Base-by-base conservation (phyloP, 805 yeast genomes). In the Naumovozyma castellii region DNA sequence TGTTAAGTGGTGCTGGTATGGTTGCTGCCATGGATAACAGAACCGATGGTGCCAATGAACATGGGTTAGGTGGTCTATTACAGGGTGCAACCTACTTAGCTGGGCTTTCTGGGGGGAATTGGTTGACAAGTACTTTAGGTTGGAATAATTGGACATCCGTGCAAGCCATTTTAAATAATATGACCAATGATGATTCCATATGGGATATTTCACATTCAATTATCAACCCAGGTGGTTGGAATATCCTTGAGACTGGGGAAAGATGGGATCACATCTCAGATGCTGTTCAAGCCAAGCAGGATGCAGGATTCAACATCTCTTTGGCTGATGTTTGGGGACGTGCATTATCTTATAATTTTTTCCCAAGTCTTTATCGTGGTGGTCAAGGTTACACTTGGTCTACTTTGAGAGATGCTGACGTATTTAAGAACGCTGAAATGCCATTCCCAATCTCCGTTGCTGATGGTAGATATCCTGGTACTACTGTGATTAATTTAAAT, bases 1-100 rank as follows among this genome's bases (percentile, higher is more conserved):
- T 87, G 85, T 64, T 86, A 35, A 63, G 70, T 41, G 95, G 94
- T 4, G 95, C 94, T 13, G 95, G 95, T 30, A 76, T 78, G 57
- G 63, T 86, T 18, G 67, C 90, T 2, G 95, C 90, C 1, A 62
- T 84, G 82, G 96, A 86, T 57, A 76, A 77, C 52, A 67, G 94
- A 48, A 79, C 92, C 2, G 61, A 53, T 6, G 72, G 70, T 41
- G 70, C 77, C 12, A 66, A 76, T 3, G 64, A 63, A 19, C 66
- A 69, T 4, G 81, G 83, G 12, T 58, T 85, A 32, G 88, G 90
- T 27, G 94, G 95, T 3, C 60, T 86, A 18, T 62, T 85, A 29
- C 86, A 82, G 51, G 64, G 82, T 4, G 55, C 85, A 1, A 73
- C 83, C 10, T 86, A 87, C 54, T 59, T 86, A 3, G 64, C 84